These are phyloP conservation scores for Amphirosellinia nigrospora DNA, from an alignment of 495 filamentous ascomycete species.

Conservation along the genomic window DNA sequence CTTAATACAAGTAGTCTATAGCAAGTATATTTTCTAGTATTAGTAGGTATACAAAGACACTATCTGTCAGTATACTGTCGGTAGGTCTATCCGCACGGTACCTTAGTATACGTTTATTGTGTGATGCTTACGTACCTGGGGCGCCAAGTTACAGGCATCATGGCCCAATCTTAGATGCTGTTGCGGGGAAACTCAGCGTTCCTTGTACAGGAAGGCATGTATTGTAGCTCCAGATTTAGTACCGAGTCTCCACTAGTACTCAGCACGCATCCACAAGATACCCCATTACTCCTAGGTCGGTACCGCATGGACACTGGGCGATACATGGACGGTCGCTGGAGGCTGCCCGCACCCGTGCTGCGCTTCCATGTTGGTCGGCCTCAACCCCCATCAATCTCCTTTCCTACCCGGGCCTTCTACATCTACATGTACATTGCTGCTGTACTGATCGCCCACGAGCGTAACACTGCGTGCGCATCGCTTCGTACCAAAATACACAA, in stretches of 20 bases:
- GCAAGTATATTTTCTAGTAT: neutral
- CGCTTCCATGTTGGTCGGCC: conserved; percentile 20
- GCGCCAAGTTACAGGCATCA: neutral
- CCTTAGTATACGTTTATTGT: neutral
- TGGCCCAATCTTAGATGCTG: neutral
- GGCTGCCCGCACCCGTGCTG: conserved; percentile 22
- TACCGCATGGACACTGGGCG: neutral
- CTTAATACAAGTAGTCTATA: neutral
- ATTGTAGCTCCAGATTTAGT: conserved; percentile 19
- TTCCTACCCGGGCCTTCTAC: conserved; percentile 17
- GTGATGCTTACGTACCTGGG: neutral
- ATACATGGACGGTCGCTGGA: conserved; percentile 15
- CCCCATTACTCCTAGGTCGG: neutral
- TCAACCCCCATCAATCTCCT: conserved; percentile 26
- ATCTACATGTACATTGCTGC: conserved; percentile 14
- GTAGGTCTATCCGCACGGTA: neutral
- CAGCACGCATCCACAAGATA: conserved; percentile 6
- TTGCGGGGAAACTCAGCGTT: neutral
- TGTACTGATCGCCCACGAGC: conserved; percentile 25
- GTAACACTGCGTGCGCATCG: conserved; percentile 29
- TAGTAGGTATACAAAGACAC: neutral
- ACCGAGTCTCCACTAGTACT: conserved; percentile 8
- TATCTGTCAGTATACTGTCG: neutral
- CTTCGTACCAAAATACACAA: conserved; percentile 25
- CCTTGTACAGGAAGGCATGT: neutral